Base-by-base conservation (phyloP, 352 stramenopile species). In the Phytophthora macrochlamydospora region DNA sequence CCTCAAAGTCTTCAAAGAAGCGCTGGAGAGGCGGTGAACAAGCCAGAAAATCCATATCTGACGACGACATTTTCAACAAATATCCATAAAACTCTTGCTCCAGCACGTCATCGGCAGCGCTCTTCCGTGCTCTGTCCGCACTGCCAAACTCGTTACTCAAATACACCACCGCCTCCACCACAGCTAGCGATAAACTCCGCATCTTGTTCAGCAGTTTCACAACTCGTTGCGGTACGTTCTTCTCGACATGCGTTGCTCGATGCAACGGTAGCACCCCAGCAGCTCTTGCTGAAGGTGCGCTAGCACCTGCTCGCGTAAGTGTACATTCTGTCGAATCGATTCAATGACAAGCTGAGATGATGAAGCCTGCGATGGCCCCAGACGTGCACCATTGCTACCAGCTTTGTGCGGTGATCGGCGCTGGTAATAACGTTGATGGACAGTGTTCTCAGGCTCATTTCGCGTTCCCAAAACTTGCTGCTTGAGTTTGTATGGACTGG, bases 401-500 rank as follows among this genome's bases (percentile, higher is more conserved):
- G 33, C 32, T 12, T 50, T 38, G 24, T 64, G 42, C 11, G 30
- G 14, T 4, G 44, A 56, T 30, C 57, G 29, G 2, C 57, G 18
- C 2, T 63, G 51, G 14, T 38, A 32, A 51, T 64, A 18, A 32
- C 42, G 53, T 7, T 60, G 56, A 29, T 50, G 24, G 37, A 35
- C 55, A 14, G 50, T 46, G 11, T 30, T 42, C 29, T 65, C 58
- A 9, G 54, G 35, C n/a, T 59, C 44, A 28, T 51, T 61, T 18
- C 80, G 72, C 38, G 52, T 88, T 54, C 71, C 83, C 28, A 87
- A 51, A 33, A 91, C 77, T 11, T 76, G 73, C 44, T 91, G 76
- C 56, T 91, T 90, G 32, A 91, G 64, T 56, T 89, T 87, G 69
- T 81, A 87, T 28, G 80, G 81, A 67, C 75, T 90, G 6, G 71